These are phyloP conservation scores for Glycine tomentella DNA, from an alignment of 306 rosid genomes.

Conservation along the genomic window DNA sequence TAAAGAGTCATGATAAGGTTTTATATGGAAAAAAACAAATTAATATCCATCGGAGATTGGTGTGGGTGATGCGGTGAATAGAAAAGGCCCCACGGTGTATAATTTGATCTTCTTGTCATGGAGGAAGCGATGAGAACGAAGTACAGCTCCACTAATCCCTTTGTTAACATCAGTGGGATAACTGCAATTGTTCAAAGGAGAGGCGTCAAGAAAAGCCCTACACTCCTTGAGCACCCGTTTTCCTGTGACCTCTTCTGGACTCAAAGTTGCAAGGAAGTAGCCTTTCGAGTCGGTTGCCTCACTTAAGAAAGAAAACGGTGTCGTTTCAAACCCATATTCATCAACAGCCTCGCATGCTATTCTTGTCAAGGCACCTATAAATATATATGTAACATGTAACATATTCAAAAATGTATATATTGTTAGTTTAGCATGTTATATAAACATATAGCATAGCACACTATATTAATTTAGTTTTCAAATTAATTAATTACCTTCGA, in stretches of 20 bases:
- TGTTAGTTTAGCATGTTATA: no score
- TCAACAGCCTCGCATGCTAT: constrained; percentile 56
- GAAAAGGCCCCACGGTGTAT: constrained; percentile 60
- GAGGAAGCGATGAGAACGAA: constrained; percentile 57
- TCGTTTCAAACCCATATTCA: constrained; percentile 50
- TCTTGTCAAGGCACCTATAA: constrained; percentile 60
- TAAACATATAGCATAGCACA: no score
- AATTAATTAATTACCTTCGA: constrained; percentile 52
- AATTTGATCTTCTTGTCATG: constrained; percentile 49
- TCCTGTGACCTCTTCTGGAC: constrained; percentile 49
- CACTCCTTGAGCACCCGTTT: constrained; percentile 51
- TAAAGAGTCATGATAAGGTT: no score
- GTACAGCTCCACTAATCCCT: constrained; percentile 55
- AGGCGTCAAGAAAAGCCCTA: constrained; percentile 58
- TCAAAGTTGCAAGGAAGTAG: constrained; percentile 63
- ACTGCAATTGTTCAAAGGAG: constrained; percentile 53
- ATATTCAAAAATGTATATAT: background rate
- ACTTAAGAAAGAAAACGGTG: constrained; percentile 56
- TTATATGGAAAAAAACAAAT: no score
- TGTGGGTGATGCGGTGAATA: constrained; percentile 42
- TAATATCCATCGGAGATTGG: background rate
- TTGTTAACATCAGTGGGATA: constrained; percentile 58
- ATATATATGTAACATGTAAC: background rate
- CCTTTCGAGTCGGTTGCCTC: constrained; percentile 54
- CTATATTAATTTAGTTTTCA: no score